These are phyloP conservation scores for Metschnikowia gelsemii DNA, from an alignment of 805 yeast species.

Conservation along the genomic window DNA sequence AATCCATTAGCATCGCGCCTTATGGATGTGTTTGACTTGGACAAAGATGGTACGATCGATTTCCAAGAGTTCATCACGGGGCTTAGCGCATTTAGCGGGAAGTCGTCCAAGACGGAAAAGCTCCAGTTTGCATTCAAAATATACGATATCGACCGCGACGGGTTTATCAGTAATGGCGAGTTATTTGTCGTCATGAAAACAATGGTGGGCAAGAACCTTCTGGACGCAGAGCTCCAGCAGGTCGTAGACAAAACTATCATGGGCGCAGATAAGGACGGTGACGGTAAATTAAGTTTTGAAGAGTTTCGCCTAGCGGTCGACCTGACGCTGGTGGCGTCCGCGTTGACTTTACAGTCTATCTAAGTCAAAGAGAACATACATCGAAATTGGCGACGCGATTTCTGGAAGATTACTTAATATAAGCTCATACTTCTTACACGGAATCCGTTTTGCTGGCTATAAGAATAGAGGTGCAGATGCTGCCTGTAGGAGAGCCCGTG, in stretches of 20 bases:
- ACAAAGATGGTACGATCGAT: constrained; percentile 90
- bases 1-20: constrained; percentile 89
- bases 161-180: constrained; percentile 93
- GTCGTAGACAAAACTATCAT: constrained; percentile 94
- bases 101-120: constrained; percentile 78
- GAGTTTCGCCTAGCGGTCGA: constrained; percentile 77
- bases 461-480: too few species aligned
- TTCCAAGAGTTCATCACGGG: constrained; percentile 92
- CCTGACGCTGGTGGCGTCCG: constrained; percentile 56
- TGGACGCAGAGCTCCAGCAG: constrained; percentile 87
- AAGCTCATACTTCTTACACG: too few species aligned
- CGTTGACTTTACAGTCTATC: constrained; percentile 46
- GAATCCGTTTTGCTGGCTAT: too few species aligned
- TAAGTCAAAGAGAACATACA: background rate
- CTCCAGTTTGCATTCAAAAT: constrained; percentile 86
- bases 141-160: constrained; percentile 95
- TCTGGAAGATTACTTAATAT: too few species aligned
- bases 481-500: too few species aligned
- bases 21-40: constrained; percentile 92
- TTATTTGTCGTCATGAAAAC: constrained; percentile 85
- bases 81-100: constrained; percentile 81
- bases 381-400: background rate
- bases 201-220: constrained; percentile 94
- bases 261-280: constrained; percentile 94
- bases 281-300: constrained; percentile 79